phyloP scores from a whole-genome alignment of 164 flowering plant genomes.

The Saururus chinensis region DNA sequence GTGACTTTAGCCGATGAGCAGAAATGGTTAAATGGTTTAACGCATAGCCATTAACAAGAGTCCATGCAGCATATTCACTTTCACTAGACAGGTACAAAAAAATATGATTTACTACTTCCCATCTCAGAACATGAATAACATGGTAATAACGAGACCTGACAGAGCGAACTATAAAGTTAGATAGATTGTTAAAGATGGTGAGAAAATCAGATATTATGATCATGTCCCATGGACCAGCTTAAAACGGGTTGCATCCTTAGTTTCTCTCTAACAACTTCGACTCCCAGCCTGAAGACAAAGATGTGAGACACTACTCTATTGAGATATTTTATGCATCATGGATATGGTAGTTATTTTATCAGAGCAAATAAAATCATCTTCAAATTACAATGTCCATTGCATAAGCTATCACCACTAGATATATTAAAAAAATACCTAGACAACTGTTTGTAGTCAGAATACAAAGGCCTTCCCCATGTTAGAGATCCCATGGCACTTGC shows the following conservation, averaged over 20 bases:
- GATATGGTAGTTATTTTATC: too few species aligned
- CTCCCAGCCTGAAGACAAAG: too few species aligned
- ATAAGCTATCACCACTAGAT: not conserved
- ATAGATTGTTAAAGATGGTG: too few species aligned
- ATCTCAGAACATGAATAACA: not conserved
- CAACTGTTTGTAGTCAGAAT: constrained; percentile 62
- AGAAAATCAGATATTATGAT: too few species aligned
- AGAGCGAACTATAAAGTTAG: too few species aligned
- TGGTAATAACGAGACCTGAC: not conserved
- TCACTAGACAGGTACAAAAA: constrained; percentile 44
- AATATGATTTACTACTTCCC: not conserved
- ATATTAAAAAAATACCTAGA: constrained; percentile 46
- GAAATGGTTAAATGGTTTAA: constrained; percentile 90
- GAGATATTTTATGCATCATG: too few species aligned
- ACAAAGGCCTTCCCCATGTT: constrained; percentile 74
- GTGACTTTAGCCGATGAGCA: constrained; percentile 63
- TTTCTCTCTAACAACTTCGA: too few species aligned
- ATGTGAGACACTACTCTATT: too few species aligned
- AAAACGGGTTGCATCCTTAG: too few species aligned
- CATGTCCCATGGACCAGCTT: too few species aligned
- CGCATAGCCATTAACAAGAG: constrained; percentile 94
- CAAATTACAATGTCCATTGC: not conserved
- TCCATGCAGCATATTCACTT: constrained; percentile 99
- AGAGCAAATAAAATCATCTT: too few species aligned
- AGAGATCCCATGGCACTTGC: constrained; percentile 84